phyloP scores from a whole-genome alignment of 2,329 filamentous ascomycete genomes.

The Podosphaera xanthii region DNA sequence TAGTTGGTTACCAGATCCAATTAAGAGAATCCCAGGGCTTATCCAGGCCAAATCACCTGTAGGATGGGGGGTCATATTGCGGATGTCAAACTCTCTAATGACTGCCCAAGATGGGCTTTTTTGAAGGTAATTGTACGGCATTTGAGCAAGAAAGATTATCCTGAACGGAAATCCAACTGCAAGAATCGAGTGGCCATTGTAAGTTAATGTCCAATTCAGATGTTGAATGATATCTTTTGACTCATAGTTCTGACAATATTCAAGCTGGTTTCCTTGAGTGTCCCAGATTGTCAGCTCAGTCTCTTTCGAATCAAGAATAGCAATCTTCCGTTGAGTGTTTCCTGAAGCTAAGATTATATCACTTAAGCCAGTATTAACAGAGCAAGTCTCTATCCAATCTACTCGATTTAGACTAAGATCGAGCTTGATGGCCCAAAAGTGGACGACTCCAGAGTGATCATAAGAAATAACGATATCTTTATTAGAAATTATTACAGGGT shows the following conservation, averaged over 20 bases:
- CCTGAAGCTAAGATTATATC: conserved; percentile 62
- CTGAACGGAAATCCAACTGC: conserved; percentile 83
- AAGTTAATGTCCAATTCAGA: conserved; percentile 83
- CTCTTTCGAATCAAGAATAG: conserved; percentile 50
- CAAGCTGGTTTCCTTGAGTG: conserved; percentile 55
- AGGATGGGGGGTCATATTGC: conserved; percentile 64
- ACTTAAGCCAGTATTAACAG: conserved; percentile 52
- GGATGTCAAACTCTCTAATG: conserved; percentile 60
- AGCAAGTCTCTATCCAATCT: conserved; percentile 65
- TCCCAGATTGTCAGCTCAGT: conserved; percentile 81
- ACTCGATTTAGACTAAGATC: conserved; percentile 34
- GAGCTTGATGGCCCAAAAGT: conserved; percentile 68
- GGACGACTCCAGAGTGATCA: conserved; percentile 47
- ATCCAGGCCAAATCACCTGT: conserved; percentile 91
- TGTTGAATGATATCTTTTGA: conserved; percentile 57
- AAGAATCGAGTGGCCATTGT: conserved; percentile 68
- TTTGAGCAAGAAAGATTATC: conserved; percentile 60
- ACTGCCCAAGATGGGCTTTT: conserved; percentile 75
- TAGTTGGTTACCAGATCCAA: conserved; percentile 78
- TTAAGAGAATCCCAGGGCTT: conserved; percentile 59
- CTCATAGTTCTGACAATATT: conserved; percentile 57
- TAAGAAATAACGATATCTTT: conserved; percentile 74
- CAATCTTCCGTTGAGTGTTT: conserved; percentile 69
- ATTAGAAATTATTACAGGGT: conserved; percentile 68
- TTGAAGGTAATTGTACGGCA: conserved; percentile 80